phyloP scores from a whole-genome alignment of 345 rosid genomes.

The Mercurialis annua region DNA sequence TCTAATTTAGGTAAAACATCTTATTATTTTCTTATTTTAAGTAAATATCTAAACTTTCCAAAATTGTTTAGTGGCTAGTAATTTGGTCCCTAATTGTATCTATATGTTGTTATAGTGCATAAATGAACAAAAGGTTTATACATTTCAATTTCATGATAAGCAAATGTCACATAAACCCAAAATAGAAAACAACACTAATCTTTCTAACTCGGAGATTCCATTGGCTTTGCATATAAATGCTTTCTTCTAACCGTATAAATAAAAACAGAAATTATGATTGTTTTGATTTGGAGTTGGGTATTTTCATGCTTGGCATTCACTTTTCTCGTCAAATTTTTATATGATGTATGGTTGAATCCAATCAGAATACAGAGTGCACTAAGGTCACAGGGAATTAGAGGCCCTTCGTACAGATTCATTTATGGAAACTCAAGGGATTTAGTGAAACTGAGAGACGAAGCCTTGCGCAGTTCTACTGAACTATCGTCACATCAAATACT shows the following conservation, averaged over 20 bases:
- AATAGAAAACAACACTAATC: no score
- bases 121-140: background rate
- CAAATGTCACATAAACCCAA: background rate
- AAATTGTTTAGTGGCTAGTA: no score
- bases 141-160: background rate
- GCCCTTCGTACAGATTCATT: constrained; percentile 37
- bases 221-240: background rate
- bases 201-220: background rate
- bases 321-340: constrained; percentile 10
- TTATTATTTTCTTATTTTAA: background rate
- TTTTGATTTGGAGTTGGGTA: constrained; percentile 2
- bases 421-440: constrained; percentile 36
- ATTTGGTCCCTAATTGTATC: no score
- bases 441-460: constrained; percentile 17
- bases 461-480: background rate
- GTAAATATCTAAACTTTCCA: background rate
- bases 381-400: constrained; percentile 25
- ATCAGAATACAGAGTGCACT: constrained; percentile 11
- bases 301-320: constrained; percentile 1
- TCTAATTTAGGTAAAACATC: background rate
- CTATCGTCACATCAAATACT: background rate
- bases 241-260: background rate
- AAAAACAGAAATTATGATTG: background rate
- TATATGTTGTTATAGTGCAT: no score
- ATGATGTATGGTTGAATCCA: constrained; percentile 28